A percentile compares a stretch with the other conserved stretches of the same genome.
phyloP scores from a whole-genome alignment of 306 rosid species.

The Geum urbanum region DNA sequence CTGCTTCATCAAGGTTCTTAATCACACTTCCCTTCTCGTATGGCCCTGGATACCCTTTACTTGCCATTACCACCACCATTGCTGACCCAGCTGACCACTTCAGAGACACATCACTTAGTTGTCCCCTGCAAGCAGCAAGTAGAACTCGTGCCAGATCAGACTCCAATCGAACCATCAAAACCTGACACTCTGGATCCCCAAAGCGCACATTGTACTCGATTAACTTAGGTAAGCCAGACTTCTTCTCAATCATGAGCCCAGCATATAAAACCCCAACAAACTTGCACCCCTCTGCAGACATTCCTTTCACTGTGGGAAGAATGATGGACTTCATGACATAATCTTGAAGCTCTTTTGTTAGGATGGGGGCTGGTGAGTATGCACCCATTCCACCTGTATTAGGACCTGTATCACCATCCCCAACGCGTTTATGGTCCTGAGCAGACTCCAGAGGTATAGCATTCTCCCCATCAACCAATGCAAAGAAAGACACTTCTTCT shows the following conservation, averaged over 20 bases:
- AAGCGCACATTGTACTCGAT: constrained; percentile 95
- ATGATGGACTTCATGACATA: constrained; percentile 80
- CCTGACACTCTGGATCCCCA: constrained; percentile 99
- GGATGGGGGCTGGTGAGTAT: constrained; percentile 83
- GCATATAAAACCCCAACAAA: constrained; percentile 93
- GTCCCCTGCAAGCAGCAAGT: constrained; percentile 91
- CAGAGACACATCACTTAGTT: constrained; percentile 64
- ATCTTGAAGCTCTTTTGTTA: constrained; percentile 75
- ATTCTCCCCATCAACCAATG: constrained; percentile 88
- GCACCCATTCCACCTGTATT: constrained; percentile 99
- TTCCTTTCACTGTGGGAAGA: constrained; percentile 88
- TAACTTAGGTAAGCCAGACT: constrained; percentile 85
- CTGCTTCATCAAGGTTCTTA: constrained; percentile 72
- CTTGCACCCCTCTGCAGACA: constrained; percentile 83
- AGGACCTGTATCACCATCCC: constrained; percentile 92
- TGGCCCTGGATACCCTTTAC: constrained; percentile 81
- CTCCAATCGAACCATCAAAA: constrained; percentile 85
- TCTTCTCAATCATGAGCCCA: constrained; percentile 95
- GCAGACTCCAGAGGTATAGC: constrained; percentile 96
- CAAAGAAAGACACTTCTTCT: constrained; percentile 92
- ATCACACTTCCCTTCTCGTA: constrained; percentile 89
- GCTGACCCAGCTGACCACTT: constrained; percentile 90
- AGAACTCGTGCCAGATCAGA: constrained; percentile 85
- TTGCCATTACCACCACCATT: constrained; percentile 98
- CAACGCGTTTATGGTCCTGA: constrained; percentile 94